These are phyloP conservation scores for Colletotrichum tropicicola DNA, from an alignment of 2,329 filamentous ascomycete species.

Conservation along the genomic window DNA sequence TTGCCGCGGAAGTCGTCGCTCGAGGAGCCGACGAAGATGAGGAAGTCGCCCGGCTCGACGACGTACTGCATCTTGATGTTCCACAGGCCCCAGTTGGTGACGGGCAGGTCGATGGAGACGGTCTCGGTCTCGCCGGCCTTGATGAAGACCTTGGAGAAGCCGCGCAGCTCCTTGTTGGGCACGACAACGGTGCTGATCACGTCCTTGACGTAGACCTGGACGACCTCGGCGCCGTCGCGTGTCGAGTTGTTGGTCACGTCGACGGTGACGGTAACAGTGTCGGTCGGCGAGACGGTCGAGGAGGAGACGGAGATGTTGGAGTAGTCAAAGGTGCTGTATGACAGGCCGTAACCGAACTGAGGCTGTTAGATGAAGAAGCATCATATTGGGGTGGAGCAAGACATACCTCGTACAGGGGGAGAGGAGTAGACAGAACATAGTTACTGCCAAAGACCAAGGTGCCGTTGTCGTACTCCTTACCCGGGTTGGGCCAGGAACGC, in stretches of 20 bases:
- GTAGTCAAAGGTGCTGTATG: slow-evolving; percentile 72
- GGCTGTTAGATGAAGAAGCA: slow-evolving; percentile 35
- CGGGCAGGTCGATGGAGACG: slow-evolving; percentile 59
- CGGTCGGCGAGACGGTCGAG: slow-evolving; percentile 52
- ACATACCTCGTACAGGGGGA: slow-evolving; percentile 62
- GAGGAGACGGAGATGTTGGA: slow-evolving; percentile 60
- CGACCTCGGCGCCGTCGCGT: slow-evolving; percentile 70
- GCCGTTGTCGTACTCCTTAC: slow-evolving; percentile 63
- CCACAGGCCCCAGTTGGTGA: slow-evolving; percentile 66
- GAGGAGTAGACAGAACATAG: slow-evolving; percentile 69
- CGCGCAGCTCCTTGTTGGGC: slow-evolving; percentile 71
- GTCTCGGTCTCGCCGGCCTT: slow-evolving; percentile 66
- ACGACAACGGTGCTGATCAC: slow-evolving; percentile 69
- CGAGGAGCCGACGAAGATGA: slow-evolving; percentile 67
- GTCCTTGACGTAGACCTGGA: slow-evolving; percentile 74
- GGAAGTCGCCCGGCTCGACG: slow-evolving; percentile 76
- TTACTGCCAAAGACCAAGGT: slow-evolving; percentile 70
- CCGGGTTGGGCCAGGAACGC: slow-evolving; percentile 61
- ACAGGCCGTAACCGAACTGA: slow-evolving; percentile 71
- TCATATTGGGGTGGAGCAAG: neutral
- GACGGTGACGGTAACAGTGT: slow-evolving; percentile 67
- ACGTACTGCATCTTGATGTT: slow-evolving; percentile 75
- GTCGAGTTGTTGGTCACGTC: slow-evolving; percentile 68
- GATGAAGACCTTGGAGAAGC: slow-evolving; percentile 72
- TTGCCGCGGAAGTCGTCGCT: slow-evolving; percentile 65